Evolutionary conservation across 768 basidiomycete genomes (phyloP), one percentile per base, ranked within the genome.

Genomic region (Boletus eberwhitei): DNA sequence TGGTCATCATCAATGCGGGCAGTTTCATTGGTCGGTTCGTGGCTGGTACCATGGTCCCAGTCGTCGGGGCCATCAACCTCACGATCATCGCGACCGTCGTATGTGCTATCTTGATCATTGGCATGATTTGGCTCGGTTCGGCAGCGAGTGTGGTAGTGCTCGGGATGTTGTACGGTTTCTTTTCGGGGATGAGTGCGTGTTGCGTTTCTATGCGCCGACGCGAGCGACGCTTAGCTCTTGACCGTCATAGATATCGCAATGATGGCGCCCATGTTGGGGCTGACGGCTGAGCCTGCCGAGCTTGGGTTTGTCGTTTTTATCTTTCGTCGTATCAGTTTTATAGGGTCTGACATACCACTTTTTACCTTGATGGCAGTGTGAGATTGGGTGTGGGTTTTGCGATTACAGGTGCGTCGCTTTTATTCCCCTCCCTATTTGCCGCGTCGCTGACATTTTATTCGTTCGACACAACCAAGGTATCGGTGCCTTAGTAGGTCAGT

Each of bases 1-100:
- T 85, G 22, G 74, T 79, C 8, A 78, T 86, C 24, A 57, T 84
- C 26, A 84, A 85, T 60, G 80, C 64, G 2, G 71, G 75, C 1
- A 78, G 74, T 51, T 68, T 81, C 34, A 54, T 80, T 35, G 82
- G 79, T 12, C 77, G 85, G 19, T 68, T 75, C 1, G 36, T 78
- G 14, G 78, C 79, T 0, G 73, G 73, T 17, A 48, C 73, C 17
- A 52, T 81, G 37, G 71, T 73, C 12, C 68, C 65, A 38, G 70
- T 64, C 43, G 49, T 77, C 38, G 82, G 83, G 0, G 69, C 77
- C 12, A 69, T 78, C 61, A 76, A 82, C 48, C 64, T 77, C 32
- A 61, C 77, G 7, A 71, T 78, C 16, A 57, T 74, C 6, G 64
- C 73, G 26, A 66, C 70, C 8, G 42, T 69, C 14, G 45, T 63